phyloP scores from a whole-genome alignment of 371 early-diverging fungal genomes.

The Umbelopsis sp. region DNA sequence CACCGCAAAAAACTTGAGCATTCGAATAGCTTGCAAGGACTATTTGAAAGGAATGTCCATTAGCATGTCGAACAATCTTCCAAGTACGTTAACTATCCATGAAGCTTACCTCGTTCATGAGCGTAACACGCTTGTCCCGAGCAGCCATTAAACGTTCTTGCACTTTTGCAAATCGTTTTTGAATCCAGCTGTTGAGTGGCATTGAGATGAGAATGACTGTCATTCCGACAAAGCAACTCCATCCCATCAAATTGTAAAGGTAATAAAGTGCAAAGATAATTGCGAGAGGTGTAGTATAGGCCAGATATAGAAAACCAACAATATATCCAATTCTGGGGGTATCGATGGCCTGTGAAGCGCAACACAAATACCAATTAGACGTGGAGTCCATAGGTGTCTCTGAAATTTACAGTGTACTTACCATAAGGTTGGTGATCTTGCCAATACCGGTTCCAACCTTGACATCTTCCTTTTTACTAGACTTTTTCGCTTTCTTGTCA shows the following conservation, averaged over 20 bases:
- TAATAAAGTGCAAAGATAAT: constrained; percentile 51
- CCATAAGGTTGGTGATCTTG: constrained; percentile 70
- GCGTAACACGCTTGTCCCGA: constrained; percentile 41
- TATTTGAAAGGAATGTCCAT: constrained; percentile 23
- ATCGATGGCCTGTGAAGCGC: constrained; percentile 57
- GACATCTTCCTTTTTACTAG: constrained; percentile 20
- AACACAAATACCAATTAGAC: background rate
- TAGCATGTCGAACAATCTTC: background rate
- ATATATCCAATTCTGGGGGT: constrained; percentile 56
- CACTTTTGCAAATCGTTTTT: constrained; percentile 33
- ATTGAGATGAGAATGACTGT: constrained; percentile 49
- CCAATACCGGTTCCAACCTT: constrained; percentile 48
- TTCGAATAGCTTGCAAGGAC: constrained; percentile 50
- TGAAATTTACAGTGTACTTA: background rate
- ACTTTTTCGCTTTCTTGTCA: constrained; percentile 8
- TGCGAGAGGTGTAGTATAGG: constrained; percentile 49
- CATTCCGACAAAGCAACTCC: constrained; percentile 60
- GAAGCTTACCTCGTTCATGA: constrained; percentile 40
- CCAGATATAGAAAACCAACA: constrained; percentile 50
- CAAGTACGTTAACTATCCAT: background rate
- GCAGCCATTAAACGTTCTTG: constrained; percentile 41
- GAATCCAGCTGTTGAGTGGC: constrained; percentile 48
- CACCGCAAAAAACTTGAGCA: constrained; percentile 60
- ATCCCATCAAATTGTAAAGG: constrained; percentile 56
- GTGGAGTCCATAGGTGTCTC: background rate